phyloP scores from a whole-genome alignment of 2,329 filamentous ascomycete genomes.

The Ophiognomonia clavigignenti-juglandacearum region DNA sequence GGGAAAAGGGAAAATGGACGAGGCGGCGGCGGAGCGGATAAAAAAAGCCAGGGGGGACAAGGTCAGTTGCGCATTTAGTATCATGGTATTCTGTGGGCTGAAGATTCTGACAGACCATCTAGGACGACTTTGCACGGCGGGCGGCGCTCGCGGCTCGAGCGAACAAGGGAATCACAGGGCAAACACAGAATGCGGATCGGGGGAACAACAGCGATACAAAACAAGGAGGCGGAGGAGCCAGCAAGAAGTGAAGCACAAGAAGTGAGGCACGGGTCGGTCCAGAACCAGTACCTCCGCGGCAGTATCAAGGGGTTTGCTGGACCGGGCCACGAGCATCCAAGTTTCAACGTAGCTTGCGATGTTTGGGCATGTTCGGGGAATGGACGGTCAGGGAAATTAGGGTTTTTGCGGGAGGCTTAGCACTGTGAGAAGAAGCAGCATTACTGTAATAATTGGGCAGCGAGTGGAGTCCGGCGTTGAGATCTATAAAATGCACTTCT shows the following conservation, averaged over 20 bases:
- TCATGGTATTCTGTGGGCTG: neutral
- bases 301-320: no score
- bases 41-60: constrained; percentile 35
- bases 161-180: constrained; percentile 24
- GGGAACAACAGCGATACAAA: constrained; percentile 17
- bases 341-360: constrained; percentile 1
- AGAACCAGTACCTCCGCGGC: neutral
- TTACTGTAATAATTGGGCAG: constrained; percentile 13
- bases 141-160: constrained; percentile 30
- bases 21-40: constrained; percentile 36
- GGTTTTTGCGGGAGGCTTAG: constrained; percentile 11
- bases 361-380: constrained; percentile 4
- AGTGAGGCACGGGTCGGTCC: neutral
- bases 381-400: constrained; percentile 9
- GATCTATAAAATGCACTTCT: no score
- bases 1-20: constrained; percentile 37
- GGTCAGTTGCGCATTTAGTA: constrained; percentile 21
- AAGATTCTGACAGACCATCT: constrained; percentile 1
- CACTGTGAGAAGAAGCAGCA: constrained; percentile 4
- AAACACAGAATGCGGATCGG: constrained; percentile 13
- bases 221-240: constrained; percentile 9
- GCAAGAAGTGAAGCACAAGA: constrained; percentile 14
- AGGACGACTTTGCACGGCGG: constrained; percentile 32
- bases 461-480: constrained; percentile 15
- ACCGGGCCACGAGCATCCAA: constrained; percentile 2